Evolutionary conservation across 148 eudicot genomes (phyloP), one percentile per base, ranked within the genome.

Genomic region (Tetragonia tetragonoides): DNA sequence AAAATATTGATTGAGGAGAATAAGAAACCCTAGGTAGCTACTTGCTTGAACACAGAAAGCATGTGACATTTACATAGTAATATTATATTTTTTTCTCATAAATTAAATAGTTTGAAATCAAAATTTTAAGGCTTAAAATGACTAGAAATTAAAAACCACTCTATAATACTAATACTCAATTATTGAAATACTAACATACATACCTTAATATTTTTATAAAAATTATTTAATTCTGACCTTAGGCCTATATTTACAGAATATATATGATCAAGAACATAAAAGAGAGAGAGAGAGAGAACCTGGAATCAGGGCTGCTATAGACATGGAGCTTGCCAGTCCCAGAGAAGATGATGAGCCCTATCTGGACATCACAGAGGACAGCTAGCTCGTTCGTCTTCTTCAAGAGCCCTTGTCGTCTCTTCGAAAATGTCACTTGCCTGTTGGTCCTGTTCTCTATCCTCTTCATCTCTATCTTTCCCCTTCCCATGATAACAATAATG

Each of bases 371-470:
- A 76, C 98, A 93, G 18, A 94, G 91, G 46, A 92, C 87, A 0
- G 94, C 81, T 37, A 94, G 89, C 62, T 94, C 98, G 54, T 86
- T 84, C 0, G 98, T 90, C 77, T 93, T 93, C 90, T 93, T 93
- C 46, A 93, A 18, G 3, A 91, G 83, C 5, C 97, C 97, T n/a
- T 81, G 69, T 70, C 97, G 74, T 10, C 97, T 76, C 78, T 93
- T 92, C 23, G 97, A 93, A 70, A 91, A 93, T 2, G 97, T 91
- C 21, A 93, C 97, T 77, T 93, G 97, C 76, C 97, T 88, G 77
- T 91, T 91, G 0, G 97, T 93, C 23, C 84, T 84, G 84, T 93
- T 93, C 77, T 93, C 97, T 10, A 93, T 93, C 83, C 83, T 83
- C 92, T 86, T 91, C 77, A 93, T 83, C 73, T 89, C 93, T 40